Conservation (phyloP, 2,329 filamentous ascomycete species). For the Rhynchosporium agropyri region DNA sequence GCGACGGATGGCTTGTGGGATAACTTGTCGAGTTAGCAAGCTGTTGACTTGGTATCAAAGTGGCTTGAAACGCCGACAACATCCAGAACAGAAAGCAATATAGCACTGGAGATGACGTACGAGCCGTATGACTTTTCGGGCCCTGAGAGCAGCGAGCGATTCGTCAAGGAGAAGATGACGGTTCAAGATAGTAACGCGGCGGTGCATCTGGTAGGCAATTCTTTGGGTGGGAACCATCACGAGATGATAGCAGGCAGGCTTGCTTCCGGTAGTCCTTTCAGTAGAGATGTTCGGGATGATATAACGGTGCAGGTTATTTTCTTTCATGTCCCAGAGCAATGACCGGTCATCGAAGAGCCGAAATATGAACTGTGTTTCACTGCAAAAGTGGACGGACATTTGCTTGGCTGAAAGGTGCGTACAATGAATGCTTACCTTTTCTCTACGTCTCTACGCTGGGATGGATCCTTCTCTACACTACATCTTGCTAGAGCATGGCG, state of each 20-base stretch:
- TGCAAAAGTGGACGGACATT: background rate
- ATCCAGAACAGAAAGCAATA: background rate
- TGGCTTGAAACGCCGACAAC: conserved; percentile 16
- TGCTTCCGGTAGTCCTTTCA: conserved; percentile 9
- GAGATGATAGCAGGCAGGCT: conserved; percentile 17
- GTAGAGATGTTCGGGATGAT: conserved; percentile 12
- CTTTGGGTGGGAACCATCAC: conserved; percentile 18
- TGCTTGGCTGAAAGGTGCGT: background rate
- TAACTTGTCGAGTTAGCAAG: conserved; percentile 57
- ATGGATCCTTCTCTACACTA: too few species aligned
- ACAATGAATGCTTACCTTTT: background rate
- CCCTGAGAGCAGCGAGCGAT: background rate
- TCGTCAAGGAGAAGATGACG: conserved; percentile 8
- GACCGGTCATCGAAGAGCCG: background rate
- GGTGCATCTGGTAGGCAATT: conserved; percentile 19
- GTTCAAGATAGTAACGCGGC: conserved; percentile 18
- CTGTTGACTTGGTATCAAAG: conserved; percentile 54
- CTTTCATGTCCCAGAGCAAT: conserved; percentile 6
- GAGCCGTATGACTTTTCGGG: conserved; percentile 1
- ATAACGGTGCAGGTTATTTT: conserved; percentile 18
- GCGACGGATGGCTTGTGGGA: conserved; percentile 71
- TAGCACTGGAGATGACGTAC: background rate
- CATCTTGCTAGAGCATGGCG: too few species aligned
- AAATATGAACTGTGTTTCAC: background rate
- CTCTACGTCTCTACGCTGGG: too few species aligned